phyloP scores from a whole-genome alignment of 306 rosid genomes.

The Citrullus amarus region DNA sequence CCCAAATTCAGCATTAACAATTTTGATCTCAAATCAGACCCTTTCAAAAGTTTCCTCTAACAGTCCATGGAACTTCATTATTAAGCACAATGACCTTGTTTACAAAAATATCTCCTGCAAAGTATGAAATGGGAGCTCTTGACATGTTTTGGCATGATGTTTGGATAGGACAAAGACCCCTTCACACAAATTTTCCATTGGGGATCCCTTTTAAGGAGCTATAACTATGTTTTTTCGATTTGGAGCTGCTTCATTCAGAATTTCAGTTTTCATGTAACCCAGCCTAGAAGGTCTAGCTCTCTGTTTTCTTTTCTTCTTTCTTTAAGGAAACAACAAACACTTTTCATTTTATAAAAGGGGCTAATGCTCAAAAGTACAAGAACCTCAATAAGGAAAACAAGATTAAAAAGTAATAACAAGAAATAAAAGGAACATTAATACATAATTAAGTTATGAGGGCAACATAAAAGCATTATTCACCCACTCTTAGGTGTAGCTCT shows the following conservation, averaged over 20 bases:
- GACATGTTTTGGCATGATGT: background rate
- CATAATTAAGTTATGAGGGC: no score
- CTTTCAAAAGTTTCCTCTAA: background rate
- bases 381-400: no score
- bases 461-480: no score
- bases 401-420: no score
- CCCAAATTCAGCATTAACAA: background rate
- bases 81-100: background rate
- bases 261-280: background rate
- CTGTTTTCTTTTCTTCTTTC: background rate
- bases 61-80: background rate
- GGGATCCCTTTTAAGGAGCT: background rate
- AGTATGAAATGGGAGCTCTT: background rate
- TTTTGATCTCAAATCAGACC: background rate
- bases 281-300: background rate
- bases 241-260: background rate
- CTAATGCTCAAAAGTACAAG: no score
- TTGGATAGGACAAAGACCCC: background rate
- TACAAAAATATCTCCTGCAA: background rate
- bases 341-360: no score
- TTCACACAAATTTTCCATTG: background rate
- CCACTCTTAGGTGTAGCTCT: background rate
- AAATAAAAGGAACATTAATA: no score
- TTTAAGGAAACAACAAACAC: no score
- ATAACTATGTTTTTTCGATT: background rate